Conservation (phyloP, 129 eudicot genomes). For the Logfia minima region DNA sequence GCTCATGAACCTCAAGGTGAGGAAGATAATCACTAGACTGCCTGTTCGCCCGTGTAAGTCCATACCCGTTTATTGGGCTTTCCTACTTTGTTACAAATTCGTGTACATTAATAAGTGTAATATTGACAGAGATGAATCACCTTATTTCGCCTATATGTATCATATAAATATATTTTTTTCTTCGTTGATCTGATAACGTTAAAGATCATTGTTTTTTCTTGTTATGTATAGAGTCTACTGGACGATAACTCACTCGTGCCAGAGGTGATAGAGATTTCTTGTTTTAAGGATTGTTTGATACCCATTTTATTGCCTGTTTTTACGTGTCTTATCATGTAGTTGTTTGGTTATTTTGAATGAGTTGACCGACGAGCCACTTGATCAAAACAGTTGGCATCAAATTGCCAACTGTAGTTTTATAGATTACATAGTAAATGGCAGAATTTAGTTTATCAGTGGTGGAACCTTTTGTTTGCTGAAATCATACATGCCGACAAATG, state of each 20-base stretch:
- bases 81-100: constrained; percentile 30
- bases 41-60: constrained; percentile 1
- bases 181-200: constrained; percentile 6
- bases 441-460: constrained; percentile 19
- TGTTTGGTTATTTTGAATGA: neutral
- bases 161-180: constrained; percentile 5
- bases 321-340: neutral
- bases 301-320: neutral
- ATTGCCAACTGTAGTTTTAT: constrained; percentile 31
- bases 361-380: neutral
- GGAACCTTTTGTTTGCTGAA: constrained; percentile 27
- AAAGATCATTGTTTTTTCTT: constrained; percentile 3
- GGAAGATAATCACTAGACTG: constrained; percentile 27
- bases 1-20: constrained; percentile 22
- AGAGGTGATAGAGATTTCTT: neutral
- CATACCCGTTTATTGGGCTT: neutral
- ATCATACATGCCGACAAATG: constrained; percentile 19
- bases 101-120: constrained; percentile 37
- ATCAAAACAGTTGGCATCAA: constrained; percentile 16
- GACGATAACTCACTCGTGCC: neutral
- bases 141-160: constrained; percentile 21
- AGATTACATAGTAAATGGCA: constrained; percentile 7
- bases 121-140: constrained; percentile 27
- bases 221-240: neutral
- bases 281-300: neutral